Percentiles rank a stretch among this genome's conserved stretches.
Conservation (phyloP, 208 protist genomes). For the Crithidia fasciculata region DNA sequence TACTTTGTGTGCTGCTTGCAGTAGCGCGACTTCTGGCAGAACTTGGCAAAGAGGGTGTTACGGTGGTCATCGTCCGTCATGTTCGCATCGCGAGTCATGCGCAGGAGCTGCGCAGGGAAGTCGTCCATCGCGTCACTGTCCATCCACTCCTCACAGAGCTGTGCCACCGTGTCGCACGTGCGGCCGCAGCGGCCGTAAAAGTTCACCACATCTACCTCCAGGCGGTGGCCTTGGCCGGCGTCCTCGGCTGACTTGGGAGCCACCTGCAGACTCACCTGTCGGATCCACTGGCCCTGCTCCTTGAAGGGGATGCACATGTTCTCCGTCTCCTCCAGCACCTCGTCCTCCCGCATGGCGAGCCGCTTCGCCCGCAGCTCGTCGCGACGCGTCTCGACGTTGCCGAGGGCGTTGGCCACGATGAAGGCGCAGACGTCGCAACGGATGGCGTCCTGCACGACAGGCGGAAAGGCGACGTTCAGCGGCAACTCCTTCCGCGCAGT, state of each 20-base stretch:
- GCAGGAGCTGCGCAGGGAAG: slow-evolving; percentile 36
- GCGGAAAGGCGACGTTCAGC: slow-evolving; percentile 45
- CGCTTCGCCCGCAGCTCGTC: slow-evolving; percentile 30
- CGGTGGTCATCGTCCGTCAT: slow-evolving; percentile 17
- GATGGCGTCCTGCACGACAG: slow-evolving; percentile 52
- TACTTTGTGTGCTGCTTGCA: slow-evolving; percentile 22
- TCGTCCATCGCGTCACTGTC: slow-evolving; percentile 45
- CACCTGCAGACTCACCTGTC: slow-evolving; percentile 41
- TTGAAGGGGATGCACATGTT: slow-evolving; percentile 73
- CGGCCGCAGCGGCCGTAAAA: slow-evolving; percentile 66
- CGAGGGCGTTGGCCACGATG: slow-evolving; percentile 47
- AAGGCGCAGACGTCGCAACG: slow-evolving; percentile 67
- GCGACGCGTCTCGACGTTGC: slow-evolving; percentile 34
- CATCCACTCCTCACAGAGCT: slow-evolving; percentile 59
- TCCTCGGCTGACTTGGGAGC: slow-evolving; percentile 19
- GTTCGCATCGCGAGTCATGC: slow-evolving; percentile 7
- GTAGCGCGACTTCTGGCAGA: slow-evolving; percentile 17
- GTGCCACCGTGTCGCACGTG: slow-evolving; percentile 61
- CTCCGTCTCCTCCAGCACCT: slow-evolving; percentile 67
- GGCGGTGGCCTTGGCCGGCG: slow-evolving; percentile 10
- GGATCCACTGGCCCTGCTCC: slow-evolving; percentile 76
- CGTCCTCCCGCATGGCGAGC: slow-evolving; percentile 69
- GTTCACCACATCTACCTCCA: slow-evolving; percentile 24
- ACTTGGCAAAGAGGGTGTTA: slow-evolving; percentile 6
- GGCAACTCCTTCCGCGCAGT: slow-evolving; percentile 53